phyloP scores from a whole-genome alignment of 352 stramenopile genomes.

The Phytopythium aichiense region DNA sequence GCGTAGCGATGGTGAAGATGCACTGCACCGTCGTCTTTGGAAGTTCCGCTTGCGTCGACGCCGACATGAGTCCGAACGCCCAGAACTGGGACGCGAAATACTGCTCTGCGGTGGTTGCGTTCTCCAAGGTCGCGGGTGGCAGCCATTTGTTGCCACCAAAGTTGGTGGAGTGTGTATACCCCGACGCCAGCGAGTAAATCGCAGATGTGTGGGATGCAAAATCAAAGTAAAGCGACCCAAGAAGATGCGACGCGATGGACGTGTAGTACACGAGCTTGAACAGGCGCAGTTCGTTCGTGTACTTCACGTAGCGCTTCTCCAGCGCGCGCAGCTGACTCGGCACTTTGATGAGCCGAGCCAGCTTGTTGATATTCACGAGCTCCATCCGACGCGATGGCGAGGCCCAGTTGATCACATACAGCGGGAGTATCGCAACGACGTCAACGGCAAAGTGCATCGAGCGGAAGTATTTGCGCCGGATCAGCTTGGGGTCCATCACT shows the following conservation, averaged over 20 bases:
- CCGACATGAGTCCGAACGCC: constrained; percentile 59
- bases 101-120: constrained; percentile 16
- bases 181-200: neutral
- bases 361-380: constrained; percentile 53
- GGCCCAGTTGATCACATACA: constrained; percentile 45
- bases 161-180: constrained; percentile 2
- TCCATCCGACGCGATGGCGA: constrained; percentile 22
- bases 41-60: constrained; percentile 32
- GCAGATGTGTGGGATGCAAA: constrained; percentile 29
- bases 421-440: constrained; percentile 28
- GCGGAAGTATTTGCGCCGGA: constrained; percentile 29
- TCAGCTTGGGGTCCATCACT: constrained; percentile 35
- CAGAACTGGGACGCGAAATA: constrained; percentile 52
- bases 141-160: constrained; percentile 48
- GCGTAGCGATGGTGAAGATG: constrained; percentile 40
- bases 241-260: constrained; percentile 32
- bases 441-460: constrained; percentile 40
- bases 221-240: constrained; percentile 56
- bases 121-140: constrained; percentile 19
- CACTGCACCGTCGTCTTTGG: constrained; percentile 37
- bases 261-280: constrained; percentile 56
- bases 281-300: constrained; percentile 37
- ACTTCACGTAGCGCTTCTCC: constrained; percentile 38
- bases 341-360: constrained; percentile 34
- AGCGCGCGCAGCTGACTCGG: constrained; percentile 22